Evolutionary conservation across 2,329 filamentous ascomycete species (phyloP), one percentile per base, ranked within the genome.

Genomic region (Metarhizium brunneum): DNA sequence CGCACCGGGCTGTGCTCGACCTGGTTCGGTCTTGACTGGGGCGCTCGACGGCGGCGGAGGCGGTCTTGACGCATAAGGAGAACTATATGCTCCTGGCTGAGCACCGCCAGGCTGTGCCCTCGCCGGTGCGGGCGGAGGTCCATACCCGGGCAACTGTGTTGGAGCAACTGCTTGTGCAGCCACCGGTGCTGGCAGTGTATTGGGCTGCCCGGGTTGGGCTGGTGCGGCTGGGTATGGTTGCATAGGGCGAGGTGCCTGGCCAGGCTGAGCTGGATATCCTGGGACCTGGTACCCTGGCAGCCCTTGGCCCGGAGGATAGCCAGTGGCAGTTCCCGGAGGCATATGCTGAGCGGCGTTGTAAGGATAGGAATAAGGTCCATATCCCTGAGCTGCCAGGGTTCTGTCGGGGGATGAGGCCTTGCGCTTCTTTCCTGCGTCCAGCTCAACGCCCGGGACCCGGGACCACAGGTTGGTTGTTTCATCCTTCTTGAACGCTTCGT

Each of bases 341-440:
- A 72, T 64, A 18, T 73, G 70, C 54, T 70, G 68, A 29, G 66
- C 57, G 47, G 64, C 60, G 36, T 66, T 67, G 55, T 71, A 70
- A 2, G 68, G 61, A 54, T 71, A 71, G 2, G 65, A 61, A 45
- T 73, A 72, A 42, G 69, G 68, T 1, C 69, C 68, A 52, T 71
- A 71, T 16, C 68, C 72, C 53, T 73, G 65, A 2, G 66, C 66
- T n/a, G 70, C 64, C 30, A 73, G 59, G 6, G 66, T 64, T n/a
- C 76, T 74, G 60, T 82, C 79, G 6, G 79, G 79, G 13, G 79
- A 80, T 2, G 69, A 70, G 4, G 76, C 73, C 64, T 82, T 82
- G 59, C 80, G 78, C 66, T 83, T 83, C 71, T 83, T 83, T 47
- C 80, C 81, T 11, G 80, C 79, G 56, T 84, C 81, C 20, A 84